Conservation (phyloP, 345 rosid genomes). For the Lumnitzera littorea region DNA sequence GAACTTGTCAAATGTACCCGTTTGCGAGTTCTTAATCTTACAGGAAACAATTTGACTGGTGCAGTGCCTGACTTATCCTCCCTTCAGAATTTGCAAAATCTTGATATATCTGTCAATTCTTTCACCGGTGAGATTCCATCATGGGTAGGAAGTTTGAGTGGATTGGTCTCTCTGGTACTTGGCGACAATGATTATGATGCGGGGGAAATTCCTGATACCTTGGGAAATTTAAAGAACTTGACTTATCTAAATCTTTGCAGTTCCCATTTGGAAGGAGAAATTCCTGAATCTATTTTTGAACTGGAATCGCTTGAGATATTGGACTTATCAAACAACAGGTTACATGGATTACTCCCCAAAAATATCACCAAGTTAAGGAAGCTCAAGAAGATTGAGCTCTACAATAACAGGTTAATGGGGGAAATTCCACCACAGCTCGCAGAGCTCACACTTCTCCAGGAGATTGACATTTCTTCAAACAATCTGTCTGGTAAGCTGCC, state of each 20-base stretch:
- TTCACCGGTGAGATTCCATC: constrained; percentile 54
- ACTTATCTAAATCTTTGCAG: constrained; percentile 40
- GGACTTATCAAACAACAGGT: constrained; percentile 46
- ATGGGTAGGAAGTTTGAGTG: constrained; percentile 60
- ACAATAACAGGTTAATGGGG: constrained; percentile 45
- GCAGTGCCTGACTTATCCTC: constrained; percentile 53
- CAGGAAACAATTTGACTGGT: constrained; percentile 45
- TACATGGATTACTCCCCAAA: constrained; percentile 49
- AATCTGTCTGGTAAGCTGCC: constrained; percentile 49
- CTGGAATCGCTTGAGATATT: constrained; percentile 35
- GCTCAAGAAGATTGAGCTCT: constrained; percentile 62
- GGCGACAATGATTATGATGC: constrained; percentile 40
- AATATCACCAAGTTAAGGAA: constrained; percentile 45
- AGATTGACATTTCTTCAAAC: constrained; percentile 63
- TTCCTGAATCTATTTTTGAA: constrained; percentile 56
- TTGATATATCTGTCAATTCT: constrained; percentile 45
- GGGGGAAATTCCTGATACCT: constrained; percentile 43
- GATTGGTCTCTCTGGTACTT: constrained; percentile 35
- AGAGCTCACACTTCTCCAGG: constrained; percentile 38
- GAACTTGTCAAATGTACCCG: constrained; percentile 35
- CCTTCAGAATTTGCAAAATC: constrained; percentile 34
- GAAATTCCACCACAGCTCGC: constrained; percentile 51
- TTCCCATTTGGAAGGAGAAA: constrained; percentile 37
- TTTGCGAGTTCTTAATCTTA: constrained; percentile 54
- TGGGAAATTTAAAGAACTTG: constrained; percentile 65